A percentile compares a stretch with the other conserved stretches of the same genome.
Conservation (phyloP, 768 basidiomycete genomes). For the Auricularia heimuer region DNA sequence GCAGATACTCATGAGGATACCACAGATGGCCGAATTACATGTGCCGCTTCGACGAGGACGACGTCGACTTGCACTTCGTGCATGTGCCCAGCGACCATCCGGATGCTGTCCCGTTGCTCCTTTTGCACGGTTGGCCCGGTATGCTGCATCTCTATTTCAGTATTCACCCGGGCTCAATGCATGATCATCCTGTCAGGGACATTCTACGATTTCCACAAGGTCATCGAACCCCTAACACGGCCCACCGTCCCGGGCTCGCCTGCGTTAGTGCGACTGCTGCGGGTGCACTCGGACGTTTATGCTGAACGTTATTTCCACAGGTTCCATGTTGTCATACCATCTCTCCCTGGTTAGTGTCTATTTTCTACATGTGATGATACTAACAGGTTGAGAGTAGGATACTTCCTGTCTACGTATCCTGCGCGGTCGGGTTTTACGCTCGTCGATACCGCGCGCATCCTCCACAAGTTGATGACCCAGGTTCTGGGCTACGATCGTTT, state of each 20-base stretch:
- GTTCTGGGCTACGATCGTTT: slow-evolving; percentile 12
- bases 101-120: slow-evolving; percentile 9
- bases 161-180: neutral
- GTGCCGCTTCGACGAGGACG: slow-evolving; percentile 6
- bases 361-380: neutral
- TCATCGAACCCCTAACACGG: slow-evolving; percentile 11
- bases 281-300: neutral
- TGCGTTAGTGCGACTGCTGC: slow-evolving; percentile 7
- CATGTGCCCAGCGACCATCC: slow-evolving; percentile 7
- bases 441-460: slow-evolving; percentile 9
- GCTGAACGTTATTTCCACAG: neutral
- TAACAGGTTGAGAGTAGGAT: neutral
- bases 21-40: slow-evolving; percentile 7
- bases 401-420: slow-evolving; percentile 11
- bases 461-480: slow-evolving; percentile 11
- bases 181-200: slow-evolving; percentile 5
- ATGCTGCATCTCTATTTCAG: neutral
- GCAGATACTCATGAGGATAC: neutral
- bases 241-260: slow-evolving; percentile 6
- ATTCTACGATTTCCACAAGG: slow-evolving; percentile 14
- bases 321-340: slow-evolving; percentile 13
- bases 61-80: slow-evolving; percentile 10
- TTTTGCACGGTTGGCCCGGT: slow-evolving; percentile 13
- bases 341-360: slow-evolving; percentile 7
- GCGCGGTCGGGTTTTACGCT: slow-evolving; percentile 8